These are phyloP conservation scores for Uronychia setigera DNA, from an alignment of 73 alveolate species.

Conservation along the genomic window DNA sequence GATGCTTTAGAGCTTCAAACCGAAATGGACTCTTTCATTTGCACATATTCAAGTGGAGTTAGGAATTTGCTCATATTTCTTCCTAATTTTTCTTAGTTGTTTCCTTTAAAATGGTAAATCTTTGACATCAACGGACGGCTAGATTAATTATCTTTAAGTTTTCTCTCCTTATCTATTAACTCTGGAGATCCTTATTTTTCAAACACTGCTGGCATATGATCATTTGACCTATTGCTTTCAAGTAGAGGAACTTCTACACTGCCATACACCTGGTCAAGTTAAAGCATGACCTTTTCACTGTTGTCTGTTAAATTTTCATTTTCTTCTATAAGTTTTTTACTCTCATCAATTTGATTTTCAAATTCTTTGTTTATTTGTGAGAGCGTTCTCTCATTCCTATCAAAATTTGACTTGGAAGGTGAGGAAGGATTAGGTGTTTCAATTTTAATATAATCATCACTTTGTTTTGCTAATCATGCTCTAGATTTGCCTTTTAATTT, in stretches of 20 bases:
- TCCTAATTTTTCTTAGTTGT: background rate
- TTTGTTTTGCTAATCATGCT: no score
- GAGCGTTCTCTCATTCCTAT: no score
- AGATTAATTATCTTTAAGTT: no score
- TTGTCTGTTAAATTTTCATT: no score
- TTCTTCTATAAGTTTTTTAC: no score
- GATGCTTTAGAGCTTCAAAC: background rate
- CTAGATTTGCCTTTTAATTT: no score
- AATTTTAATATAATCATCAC: no score
- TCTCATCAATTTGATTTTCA: no score
- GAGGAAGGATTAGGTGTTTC: no score
- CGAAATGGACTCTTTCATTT: background rate
- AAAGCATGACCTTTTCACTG: background rate
- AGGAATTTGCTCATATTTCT: background rate
- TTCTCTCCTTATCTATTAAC: no score
- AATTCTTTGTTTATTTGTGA: no score
- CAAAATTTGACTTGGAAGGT: no score
- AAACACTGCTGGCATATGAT: background rate
- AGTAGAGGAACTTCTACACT: background rate
- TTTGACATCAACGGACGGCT: background rate
- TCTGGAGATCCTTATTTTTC: background rate
- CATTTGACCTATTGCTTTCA: background rate
- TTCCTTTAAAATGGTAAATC: background rate
- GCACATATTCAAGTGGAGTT: background rate
- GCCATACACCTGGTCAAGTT: background rate